Percentiles rank a stretch among this genome's conserved stretches.
Conservation (phyloP, 2,329 filamentous ascomycete genomes). For the Pyricularia pennisetigena region DNA sequence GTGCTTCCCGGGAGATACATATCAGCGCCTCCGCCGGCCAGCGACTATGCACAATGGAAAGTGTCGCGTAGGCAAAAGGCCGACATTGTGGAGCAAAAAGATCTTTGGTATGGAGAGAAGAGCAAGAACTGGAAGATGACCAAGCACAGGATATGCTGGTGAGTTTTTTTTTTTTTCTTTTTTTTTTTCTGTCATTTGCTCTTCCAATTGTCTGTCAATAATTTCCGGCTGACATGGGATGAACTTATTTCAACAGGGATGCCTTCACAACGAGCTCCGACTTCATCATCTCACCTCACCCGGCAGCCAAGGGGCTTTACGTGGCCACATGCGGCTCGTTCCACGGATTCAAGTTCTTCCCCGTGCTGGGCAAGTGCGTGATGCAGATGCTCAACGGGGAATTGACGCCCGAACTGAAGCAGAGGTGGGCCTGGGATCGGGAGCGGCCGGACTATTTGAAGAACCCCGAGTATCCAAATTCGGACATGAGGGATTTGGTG, state of each 20-base stretch:
- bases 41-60: constrained; percentile 55
- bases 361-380: constrained; percentile 52
- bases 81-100: constrained; percentile 42
- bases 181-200: background rate
- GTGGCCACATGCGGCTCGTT: constrained; percentile 57
- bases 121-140: constrained; percentile 46
- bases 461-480: constrained; percentile 4
- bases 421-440: constrained; percentile 50
- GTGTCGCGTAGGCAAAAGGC: constrained; percentile 43
- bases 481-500: background rate
- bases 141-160: constrained; percentile 60
- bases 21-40: constrained; percentile 43
- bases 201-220: background rate
- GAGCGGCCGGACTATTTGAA: constrained; percentile 11
- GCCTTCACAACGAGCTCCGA: constrained; percentile 52
- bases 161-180: constrained; percentile 16
- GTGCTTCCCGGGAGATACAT: constrained; percentile 41
- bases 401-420: constrained; percentile 29
- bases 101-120: constrained; percentile 49
- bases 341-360: constrained; percentile 60
- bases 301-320: constrained; percentile 41
- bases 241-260: background rate
- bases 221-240: background rate
- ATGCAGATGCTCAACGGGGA: constrained; percentile 41
- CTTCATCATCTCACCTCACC: constrained; percentile 51